Evolutionary conservation across 768 basidiomycete species (phyloP), one percentile per base, ranked within the genome.

Genomic region (Russula vinacea): DNA sequence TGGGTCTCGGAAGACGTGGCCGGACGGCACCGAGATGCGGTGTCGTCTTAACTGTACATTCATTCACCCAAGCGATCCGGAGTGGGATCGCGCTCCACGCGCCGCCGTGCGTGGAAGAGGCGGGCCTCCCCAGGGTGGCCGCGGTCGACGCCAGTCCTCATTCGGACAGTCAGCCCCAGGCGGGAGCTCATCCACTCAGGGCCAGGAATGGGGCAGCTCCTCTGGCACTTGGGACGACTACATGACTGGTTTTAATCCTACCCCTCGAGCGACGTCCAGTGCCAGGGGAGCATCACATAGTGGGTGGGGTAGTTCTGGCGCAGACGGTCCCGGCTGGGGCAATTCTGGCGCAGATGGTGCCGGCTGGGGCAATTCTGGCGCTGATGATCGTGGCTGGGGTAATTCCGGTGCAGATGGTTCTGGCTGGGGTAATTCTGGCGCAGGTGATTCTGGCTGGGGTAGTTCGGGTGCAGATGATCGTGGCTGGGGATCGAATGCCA

Each of bases 171-270:
- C 45, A n/a, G 39, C 51, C n/a, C 17, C 64, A n/a, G 60, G 50
- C 3, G 39, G 40, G 16, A 61, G 39, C 33, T 9, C 53, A 24
- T 11, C 10, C 11, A 19, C 64, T 29, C 33, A 50, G 33, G 55
- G 35, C 33, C 29, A 32, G 3, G 59, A 57, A 33, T 26, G 55
- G 9, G 39, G 42, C 13, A 22, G 29, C 58, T 56, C 62, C 5
- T 59, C 64, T 6, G 35, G 29, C 22, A 2, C 55, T 33, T 65
- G 64, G 64, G 55, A 24, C 5, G 64, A 65, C 60, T 65, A 61
- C 24, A 52, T 61, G 39, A 35, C 53, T 14, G 17, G 29, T 50
- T 44, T 44, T 1, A n/a, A 55, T 61, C 39, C 54, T 9, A 56
- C 50, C 13, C 16, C 54, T 33, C 16, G 54, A 40, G 47, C 54